Conservation (phyloP, 2,329 filamentous ascomycete species). For the Coniochaeta sp. region DNA sequence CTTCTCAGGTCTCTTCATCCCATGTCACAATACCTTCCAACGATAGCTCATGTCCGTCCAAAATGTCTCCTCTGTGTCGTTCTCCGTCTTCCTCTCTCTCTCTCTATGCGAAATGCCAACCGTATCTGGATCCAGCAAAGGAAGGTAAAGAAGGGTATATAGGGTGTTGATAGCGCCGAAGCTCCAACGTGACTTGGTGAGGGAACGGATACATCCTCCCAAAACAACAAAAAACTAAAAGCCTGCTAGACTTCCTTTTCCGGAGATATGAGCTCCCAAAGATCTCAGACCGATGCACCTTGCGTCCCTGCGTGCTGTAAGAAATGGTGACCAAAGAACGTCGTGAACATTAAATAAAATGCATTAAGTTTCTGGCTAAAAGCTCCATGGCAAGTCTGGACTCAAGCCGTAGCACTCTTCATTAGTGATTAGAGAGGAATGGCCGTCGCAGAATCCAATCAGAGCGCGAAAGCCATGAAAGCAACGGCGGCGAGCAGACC, state of each 20-base stretch:
- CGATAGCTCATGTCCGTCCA: not conserved
- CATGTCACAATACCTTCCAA: not conserved
- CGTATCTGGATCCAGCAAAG: constrained; percentile 2
- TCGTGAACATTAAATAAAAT: not conserved
- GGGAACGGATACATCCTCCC: not conserved
- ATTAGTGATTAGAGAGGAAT: not conserved
- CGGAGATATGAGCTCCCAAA: not conserved
- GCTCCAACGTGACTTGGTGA: not conserved
- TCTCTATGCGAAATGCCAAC: not conserved
- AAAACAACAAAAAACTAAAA: too few relatives aligned
- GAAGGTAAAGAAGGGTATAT: constrained; percentile 3
- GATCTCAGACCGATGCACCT: not conserved
- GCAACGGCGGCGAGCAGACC: not conserved
- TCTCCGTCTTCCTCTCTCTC: too few relatives aligned
- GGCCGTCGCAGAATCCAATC: not conserved
- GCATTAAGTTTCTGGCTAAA: not conserved
- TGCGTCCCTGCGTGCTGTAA: not conserved
- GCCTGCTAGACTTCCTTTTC: not conserved
- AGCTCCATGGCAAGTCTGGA: not conserved
- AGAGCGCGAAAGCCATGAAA: not conserved
- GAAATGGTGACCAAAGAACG: not conserved
- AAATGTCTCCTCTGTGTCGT: too few relatives aligned
- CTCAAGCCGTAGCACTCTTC: not conserved
- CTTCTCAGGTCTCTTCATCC: not conserved
- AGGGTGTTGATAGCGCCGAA: not conserved